phyloP scores from a whole-genome alignment of 2,329 filamentous ascomycete genomes.

The Colletotrichum sansevieriae region DNA sequence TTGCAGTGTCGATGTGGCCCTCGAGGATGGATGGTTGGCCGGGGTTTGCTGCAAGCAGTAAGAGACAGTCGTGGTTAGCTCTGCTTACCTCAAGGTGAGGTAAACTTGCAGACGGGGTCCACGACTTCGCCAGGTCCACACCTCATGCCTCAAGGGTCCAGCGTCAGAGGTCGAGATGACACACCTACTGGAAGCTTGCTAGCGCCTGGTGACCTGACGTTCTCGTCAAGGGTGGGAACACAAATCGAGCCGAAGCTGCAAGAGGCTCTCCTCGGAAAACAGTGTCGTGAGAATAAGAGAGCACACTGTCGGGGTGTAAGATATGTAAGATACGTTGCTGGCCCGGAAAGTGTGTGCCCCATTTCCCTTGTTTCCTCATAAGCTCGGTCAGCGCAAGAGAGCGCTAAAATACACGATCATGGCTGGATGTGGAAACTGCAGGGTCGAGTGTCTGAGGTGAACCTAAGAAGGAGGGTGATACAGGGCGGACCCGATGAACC shows the following conservation, averaged over 20 bases:
- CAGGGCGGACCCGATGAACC: neutral
- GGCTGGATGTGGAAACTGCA: constrained; percentile 6
- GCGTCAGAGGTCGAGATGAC: constrained; percentile 4
- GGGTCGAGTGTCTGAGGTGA: neutral
- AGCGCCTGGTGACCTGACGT: neutral
- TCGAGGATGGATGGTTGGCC: constrained; percentile 1
- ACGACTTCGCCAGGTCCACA: neutral
- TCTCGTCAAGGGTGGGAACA: neutral
- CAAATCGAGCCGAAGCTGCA: neutral
- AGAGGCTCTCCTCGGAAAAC: neutral
- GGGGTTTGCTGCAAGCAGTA: constrained; percentile 25
- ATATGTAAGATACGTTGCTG: neutral
- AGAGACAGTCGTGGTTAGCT: neutral
- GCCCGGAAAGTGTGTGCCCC: neutral
- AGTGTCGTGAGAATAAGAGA: neutral
- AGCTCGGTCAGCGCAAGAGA: constrained; percentile 1
- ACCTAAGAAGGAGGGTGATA: neutral
- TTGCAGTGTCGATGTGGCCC: neutral
- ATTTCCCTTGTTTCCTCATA: constrained; percentile 7
- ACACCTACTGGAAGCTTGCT: neutral
- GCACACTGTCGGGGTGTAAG: neutral
- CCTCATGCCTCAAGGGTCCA: neutral
- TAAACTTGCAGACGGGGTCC: neutral
- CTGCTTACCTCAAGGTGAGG: constrained; percentile 21
- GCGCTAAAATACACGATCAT: neutral